Evolutionary conservation across 495 filamentous ascomycete genomes (phyloP).

Genomic region (Lasiosphaeris hirsuta): DNA sequence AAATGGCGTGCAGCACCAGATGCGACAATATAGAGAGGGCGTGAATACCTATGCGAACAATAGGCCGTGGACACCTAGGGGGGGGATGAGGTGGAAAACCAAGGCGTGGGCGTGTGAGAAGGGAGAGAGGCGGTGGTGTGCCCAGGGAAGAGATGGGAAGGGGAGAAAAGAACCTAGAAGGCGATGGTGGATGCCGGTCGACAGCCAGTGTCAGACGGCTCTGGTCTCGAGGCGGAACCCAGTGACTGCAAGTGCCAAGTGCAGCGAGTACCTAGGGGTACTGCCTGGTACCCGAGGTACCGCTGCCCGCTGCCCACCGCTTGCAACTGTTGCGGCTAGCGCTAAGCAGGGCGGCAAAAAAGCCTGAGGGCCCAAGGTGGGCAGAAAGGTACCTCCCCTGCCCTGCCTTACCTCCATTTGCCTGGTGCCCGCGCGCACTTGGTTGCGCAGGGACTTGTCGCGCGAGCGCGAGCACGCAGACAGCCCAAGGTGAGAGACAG

Average conservation of each 20-base stretch:
- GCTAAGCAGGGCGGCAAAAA: conserved; percentile 24
- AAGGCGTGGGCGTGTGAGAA: conserved; percentile 7
- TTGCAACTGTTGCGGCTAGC: conserved; percentile 22
- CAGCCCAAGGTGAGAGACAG: no score
- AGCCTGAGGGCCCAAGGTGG: neutral
- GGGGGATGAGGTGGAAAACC: conserved; percentile 7
- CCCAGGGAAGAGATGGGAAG: conserved; percentile 21
- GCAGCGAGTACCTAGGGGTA: conserved; percentile 18
- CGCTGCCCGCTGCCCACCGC: neutral
- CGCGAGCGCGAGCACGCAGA: no score
- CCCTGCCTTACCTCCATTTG: neutral
- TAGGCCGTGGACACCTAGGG: neutral
- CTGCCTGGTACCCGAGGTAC: conserved; percentile 17
- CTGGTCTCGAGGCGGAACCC: conserved; percentile 23
- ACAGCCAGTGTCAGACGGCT: conserved; percentile 20
- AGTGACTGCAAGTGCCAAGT: conserved; percentile 5
- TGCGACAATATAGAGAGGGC: conserved; percentile 13
- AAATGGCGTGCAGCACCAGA: neutral
- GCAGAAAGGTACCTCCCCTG: neutral
- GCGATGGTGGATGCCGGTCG: conserved; percentile 16
- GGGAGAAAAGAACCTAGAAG: conserved; percentile 28
- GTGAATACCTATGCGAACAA: neutral
- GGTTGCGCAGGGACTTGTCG: no score
- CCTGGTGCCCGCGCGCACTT: no score
- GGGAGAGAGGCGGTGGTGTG: conserved; percentile 19